Evolutionary conservation across 2,329 filamentous ascomycete species (phyloP), one percentile per base, ranked within the genome.

Genomic region (Pestalotiopsis sp.): DNA sequence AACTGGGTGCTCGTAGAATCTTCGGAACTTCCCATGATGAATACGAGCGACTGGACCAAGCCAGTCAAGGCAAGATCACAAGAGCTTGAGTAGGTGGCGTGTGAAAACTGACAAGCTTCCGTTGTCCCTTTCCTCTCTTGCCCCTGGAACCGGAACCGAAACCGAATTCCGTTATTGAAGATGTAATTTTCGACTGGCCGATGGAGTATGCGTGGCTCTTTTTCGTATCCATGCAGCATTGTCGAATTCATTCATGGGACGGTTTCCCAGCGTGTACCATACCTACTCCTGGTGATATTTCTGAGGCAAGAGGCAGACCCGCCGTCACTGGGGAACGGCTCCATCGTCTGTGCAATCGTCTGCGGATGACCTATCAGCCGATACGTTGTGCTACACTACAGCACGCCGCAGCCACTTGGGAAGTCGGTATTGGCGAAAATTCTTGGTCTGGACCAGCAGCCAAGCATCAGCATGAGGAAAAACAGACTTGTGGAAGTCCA

Each of bases 281-380:
- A 36, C 31, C 31, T 36, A 11, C 31, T 36, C 31, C 31, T 36
- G 31, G 31, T 9, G 31, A 36, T 36, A 36, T 36, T 36, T 36
- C 31, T 2, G 31, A 36, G 31, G 14, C 45, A 9, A 52, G 45
- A 52, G 6, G 17, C 57, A 36, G 27, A 27, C 23, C 27, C 57
- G 23, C 57, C 14, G 6, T 59, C 23, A 27, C 14, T 6, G 27
- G 57, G 23, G 11, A 27, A 59, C 25, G 23, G 57, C 57, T 20
- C 57, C 57, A 59, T 59, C 25, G 27, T 59, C 57, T 59, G 57
- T 59, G 57, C 57, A 13, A 59, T 59, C 20, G 57, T 27, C 57
- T 20, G 23, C 27, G 23, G 57, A 27, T 27, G 27, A 59, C 57
- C 27, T 23, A 59, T 36, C 57, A 23, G 45, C 45, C 45, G 45